phyloP scores from a whole-genome alignment of 2,329 filamentous ascomycete species.

The Massarina eburnea region DNA sequence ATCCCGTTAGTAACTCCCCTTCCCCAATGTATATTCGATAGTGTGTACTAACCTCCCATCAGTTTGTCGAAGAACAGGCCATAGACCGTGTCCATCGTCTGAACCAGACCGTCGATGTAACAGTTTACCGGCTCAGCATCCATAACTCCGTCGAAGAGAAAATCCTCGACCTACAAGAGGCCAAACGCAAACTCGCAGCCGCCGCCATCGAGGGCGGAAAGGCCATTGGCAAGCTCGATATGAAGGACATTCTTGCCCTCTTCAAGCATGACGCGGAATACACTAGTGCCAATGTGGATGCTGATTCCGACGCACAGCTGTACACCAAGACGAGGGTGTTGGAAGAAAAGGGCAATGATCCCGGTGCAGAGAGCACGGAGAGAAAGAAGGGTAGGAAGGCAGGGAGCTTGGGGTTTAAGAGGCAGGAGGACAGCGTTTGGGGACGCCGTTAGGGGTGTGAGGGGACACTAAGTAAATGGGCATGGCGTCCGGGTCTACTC shows the following conservation, averaged over 20 bases:
- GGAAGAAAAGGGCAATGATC: conserved; percentile 14
- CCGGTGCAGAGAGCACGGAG: conserved; percentile 17
- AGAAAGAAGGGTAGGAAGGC: conserved; percentile 29
- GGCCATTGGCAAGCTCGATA: conserved; percentile 78
- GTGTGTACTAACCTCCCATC: conserved; percentile 12
- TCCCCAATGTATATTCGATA: background rate
- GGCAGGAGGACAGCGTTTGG: conserved; percentile 46
- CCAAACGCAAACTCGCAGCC: conserved; percentile 88
- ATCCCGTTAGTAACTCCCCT: conserved; percentile 64
- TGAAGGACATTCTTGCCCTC: conserved; percentile 90
- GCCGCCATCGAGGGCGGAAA: conserved; percentile 84
- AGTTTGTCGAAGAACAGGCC: conserved; percentile 98
- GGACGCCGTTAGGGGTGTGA: conserved; percentile 33
- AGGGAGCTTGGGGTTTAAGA: conserved; percentile 30
- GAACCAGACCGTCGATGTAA: conserved; percentile 91
- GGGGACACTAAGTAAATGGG: background rate
- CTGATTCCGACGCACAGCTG: conserved; percentile 33
- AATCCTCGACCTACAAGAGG: conserved; percentile 91
- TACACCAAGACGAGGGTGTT: conserved; percentile 37
- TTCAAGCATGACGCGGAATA: conserved; percentile 72
- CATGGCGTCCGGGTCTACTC: background rate
- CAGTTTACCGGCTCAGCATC: conserved; percentile 93
- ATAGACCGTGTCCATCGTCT: conserved; percentile 98
- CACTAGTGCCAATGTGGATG: conserved; percentile 48
- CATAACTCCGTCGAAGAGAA: conserved; percentile 85